Conservation (phyloP, 768 basidiomycete genomes). For the Auricularia sp. region DNA sequence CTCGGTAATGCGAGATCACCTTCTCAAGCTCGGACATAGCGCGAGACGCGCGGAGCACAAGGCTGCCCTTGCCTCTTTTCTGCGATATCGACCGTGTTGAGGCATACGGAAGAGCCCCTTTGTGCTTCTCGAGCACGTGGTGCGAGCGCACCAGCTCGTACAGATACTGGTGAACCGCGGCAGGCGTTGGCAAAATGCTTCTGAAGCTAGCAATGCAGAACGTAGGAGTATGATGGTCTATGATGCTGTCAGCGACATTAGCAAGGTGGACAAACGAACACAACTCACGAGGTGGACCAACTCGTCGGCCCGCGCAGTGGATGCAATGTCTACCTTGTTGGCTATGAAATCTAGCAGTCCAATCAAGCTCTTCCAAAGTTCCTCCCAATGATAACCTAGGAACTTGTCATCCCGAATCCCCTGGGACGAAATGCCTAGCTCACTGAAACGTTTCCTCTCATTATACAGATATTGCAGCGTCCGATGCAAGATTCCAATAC, state of each 20-base stretch:
- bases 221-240: conserved; percentile 48
- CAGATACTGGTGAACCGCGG: conserved; percentile 51
- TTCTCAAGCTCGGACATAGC: conserved; percentile 3
- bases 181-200: conserved; percentile 45
- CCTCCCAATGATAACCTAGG: conserved; percentile 57
- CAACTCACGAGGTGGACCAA: conserved; percentile 44
- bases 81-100: conserved; percentile 24
- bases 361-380: conserved; percentile 51
- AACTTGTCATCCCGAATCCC: not conserved
- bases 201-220: conserved; percentile 40
- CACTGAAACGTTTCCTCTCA: conserved; percentile 45
- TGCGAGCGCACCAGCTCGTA: conserved; percentile 59
- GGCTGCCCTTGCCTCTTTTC: conserved; percentile 24
- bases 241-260: not conserved
- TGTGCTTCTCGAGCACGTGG: conserved; percentile 38
- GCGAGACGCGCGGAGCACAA: conserved; percentile 10
- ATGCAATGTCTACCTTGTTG: conserved; percentile 30
- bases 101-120: conserved; percentile 29
- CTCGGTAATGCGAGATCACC: not conserved
- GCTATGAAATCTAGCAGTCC: conserved; percentile 47
- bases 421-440: conserved; percentile 10
- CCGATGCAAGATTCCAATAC: conserved; percentile 44
- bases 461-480: conserved; percentile 49
- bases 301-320: conserved; percentile 41
- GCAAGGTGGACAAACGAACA: not conserved